Evolutionary conservation across 345 rosid genomes (phyloP).

Genomic region (Erucastrum elatum): DNA sequence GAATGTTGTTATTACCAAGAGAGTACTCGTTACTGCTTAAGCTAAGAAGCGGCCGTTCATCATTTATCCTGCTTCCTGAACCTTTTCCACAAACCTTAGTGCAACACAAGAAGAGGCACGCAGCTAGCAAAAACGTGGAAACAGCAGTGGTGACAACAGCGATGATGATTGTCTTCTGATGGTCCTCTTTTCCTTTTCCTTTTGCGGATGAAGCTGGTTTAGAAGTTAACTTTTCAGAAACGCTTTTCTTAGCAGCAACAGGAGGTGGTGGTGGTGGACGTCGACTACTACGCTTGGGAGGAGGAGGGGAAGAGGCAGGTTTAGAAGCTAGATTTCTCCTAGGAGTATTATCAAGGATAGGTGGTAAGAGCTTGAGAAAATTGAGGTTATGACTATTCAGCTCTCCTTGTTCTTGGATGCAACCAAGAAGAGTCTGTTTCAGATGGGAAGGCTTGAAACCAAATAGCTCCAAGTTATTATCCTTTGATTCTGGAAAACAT

Average conservation of each 20-base stretch:
- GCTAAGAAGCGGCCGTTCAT: background rate
- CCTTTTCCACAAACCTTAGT: background rate
- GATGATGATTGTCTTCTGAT: background rate
- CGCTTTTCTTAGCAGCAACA: background rate
- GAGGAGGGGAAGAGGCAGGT: background rate
- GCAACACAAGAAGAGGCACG: background rate
- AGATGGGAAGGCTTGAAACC: slow-evolving; percentile 45
- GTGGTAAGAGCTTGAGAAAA: slow-evolving; percentile 36
- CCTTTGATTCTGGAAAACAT: slow-evolving; percentile 48
- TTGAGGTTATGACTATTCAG: slow-evolving; percentile 42
- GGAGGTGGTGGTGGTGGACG: background rate
- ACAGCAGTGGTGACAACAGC: background rate
- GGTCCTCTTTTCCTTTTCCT: background rate
- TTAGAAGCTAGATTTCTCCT: background rate
- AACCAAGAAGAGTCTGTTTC: slow-evolving; percentile 52
- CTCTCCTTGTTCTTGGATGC: slow-evolving; percentile 52
- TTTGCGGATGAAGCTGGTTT: background rate
- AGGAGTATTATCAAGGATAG: slow-evolving; percentile 21
- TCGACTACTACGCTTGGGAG: background rate
- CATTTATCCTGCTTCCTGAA: background rate
- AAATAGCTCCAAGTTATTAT: slow-evolving; percentile 46
- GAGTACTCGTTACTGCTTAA: background rate
- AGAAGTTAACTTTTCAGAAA: background rate
- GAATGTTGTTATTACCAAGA: background rate
- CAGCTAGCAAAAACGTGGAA: background rate